Base-by-base conservation (phyloP, 225 moss, liverwort and hornwort species). In the Ulota crispa region DNA sequence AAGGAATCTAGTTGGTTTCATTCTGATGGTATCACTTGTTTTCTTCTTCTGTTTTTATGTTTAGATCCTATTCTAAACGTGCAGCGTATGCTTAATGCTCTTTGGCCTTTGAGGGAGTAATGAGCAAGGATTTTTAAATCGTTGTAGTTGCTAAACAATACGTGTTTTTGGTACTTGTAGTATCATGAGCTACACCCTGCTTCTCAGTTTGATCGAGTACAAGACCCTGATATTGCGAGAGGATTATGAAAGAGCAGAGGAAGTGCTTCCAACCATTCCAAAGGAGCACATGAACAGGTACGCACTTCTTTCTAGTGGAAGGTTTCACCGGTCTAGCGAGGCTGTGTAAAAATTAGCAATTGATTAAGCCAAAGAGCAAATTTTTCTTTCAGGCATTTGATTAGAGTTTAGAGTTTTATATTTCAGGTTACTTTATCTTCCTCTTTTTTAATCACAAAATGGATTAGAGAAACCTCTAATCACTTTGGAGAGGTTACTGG, bases 161-260 rank as follows among this genome's bases (percentile, higher is more conserved):
- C 19, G 27, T 36, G 30, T 42, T 60, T 9, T 78, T 78, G 78
- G 57, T 56, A 41, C 39, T 75, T 83, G 80, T 87, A 97, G 97
- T 77, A 92, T 98, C 73, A 94, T 98, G 95, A 98, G 97, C 89
- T 98, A 98, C 85, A 94, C 97, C 9, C 81, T 98, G n/a, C 92
- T 98, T n/a, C 92, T 98, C 9, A 98, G 89, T 83, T 73, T 97
- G 83, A 97, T 97, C 50, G 97, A 97, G 87, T 97, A 97, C 86
- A 97, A 97, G 76, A 98, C 95, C 71, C 90, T 95, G 5, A 80
- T 98, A 50, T 82, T 98, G 68, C 89, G 95, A 64, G 97, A 91
- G 74, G 97, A 98, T 73, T 89, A 87, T 39, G 89, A 93, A 76
- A 88, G 91, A 84, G 97, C 97, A 61, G 93, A 86, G 75, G 97